Base-by-base conservation (phyloP, 1,284 basidiomycete genomes). In the Ceratobasidium sp. region DNA sequence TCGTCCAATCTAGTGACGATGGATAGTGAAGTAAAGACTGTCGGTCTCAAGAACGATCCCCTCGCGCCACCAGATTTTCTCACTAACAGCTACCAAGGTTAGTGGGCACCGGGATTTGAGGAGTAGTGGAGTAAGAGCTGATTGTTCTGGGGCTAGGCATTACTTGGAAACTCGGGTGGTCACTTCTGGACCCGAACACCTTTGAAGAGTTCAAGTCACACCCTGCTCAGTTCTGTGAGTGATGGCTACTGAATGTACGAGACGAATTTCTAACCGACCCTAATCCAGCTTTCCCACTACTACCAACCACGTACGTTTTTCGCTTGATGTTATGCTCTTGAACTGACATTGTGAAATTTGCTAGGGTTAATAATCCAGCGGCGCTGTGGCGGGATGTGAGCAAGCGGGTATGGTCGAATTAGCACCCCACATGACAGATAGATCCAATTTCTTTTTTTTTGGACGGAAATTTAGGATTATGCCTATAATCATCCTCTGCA, bases 51-150 rank as follows among this genome's bases (percentile, higher is more conserved):
- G 84, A 87, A 88, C 80, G 87, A 89, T 81, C 82, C 86, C 3
- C 85, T 90, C n/a, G 89, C 90, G 4, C 90, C 90, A 38, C 90
- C 90, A 12, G 89, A 91, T 83, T 88, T 91, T 89, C 90, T 81
- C 78, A 89, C 86, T 20, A 59, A 57, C 28, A 70, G 67, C 57
- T 78, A 56, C 40, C 78, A 69, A 75, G 78, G 69, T 61, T 61
- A 38, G 80, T 73, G 76, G 50, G 40, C 54, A 56, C 57, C 50
- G n/a, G n/a, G 75, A 65, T n/a, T 52, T 69, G 79, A 3, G 78
- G 89, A 88, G 80, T 13, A 50, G 3, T 50, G 48, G 48, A 6
- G 6, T 50, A 17, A 20, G 48, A 20, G 3, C 20, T 50, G 48
- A 50, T 20, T 9, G 13, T 50, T 50, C 48, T 50, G 9, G 13